Evolutionary conservation across 2,329 filamentous ascomycete genomes (phyloP).

Genomic region (Epichloe amarillans): DNA sequence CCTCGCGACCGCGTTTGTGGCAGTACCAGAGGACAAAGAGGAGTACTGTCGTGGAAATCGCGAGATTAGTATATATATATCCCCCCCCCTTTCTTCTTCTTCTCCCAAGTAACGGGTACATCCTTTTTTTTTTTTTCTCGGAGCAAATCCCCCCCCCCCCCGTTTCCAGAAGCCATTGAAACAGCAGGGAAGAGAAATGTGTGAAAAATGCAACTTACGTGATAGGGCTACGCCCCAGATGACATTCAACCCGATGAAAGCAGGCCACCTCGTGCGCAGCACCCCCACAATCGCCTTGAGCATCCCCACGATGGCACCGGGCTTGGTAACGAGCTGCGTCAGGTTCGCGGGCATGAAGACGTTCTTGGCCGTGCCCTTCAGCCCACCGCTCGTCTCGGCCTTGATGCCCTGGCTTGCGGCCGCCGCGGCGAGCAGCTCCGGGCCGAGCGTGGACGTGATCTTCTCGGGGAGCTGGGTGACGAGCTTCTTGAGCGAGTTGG

Average conservation of each 20-base stretch:
- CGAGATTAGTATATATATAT: background rate
- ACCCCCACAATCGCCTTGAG: conserved; percentile 84
- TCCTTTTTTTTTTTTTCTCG: too few relatives aligned
- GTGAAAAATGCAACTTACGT: conserved; percentile 37
- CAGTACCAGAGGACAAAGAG: conserved; percentile 97
- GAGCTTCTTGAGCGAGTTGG: conserved; percentile 69
- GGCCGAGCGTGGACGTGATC: conserved; percentile 60
- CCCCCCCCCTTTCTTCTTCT: too few relatives aligned
- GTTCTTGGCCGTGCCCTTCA: conserved; percentile 50
- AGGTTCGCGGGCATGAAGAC: conserved; percentile 59
- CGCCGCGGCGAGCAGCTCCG: conserved; percentile 69
- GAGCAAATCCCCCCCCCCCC: too few relatives aligned
- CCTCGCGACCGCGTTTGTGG: conserved; percentile 85
- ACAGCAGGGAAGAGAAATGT: background rate
- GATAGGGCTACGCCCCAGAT: conserved; percentile 83
- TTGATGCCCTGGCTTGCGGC: conserved; percentile 59
- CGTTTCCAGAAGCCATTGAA: too few relatives aligned
- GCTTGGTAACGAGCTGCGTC: conserved; percentile 69
- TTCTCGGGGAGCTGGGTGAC: conserved; percentile 76
- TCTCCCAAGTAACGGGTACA: background rate
- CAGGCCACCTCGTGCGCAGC: conserved; percentile 76
- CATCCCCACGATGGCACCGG: conserved; percentile 74
- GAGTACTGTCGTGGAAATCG: conserved; percentile 42
- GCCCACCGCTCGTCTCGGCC: conserved; percentile 38
- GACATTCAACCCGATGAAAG: conserved; percentile 81